A percentile compares a stretch with the other conserved stretches of the same genome.
Evolutionary conservation across 176 grass and related monocot genomes (phyloP).

Genomic region (Coix lacrymajobi): DNA sequence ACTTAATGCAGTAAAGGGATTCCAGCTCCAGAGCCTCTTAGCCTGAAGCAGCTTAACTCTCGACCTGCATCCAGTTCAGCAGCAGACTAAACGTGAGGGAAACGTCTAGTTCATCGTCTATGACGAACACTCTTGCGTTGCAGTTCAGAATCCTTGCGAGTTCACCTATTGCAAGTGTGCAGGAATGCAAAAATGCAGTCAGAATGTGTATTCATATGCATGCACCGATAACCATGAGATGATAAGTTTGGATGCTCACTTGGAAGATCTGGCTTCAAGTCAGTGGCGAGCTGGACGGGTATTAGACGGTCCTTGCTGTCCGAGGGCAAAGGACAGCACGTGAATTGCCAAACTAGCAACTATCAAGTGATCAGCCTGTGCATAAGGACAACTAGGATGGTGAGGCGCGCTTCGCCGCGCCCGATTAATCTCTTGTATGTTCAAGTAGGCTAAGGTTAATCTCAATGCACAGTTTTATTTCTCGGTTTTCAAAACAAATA

Average conservation of each 20-base stretch:
- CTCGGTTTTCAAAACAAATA: no score
- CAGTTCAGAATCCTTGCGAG: constrained; percentile 56
- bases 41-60: no score
- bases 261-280: constrained; percentile 78
- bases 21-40: no score
- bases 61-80: no score
- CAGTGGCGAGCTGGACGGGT: constrained; percentile 60
- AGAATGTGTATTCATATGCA: neutral
- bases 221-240: neutral
- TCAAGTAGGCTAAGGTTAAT: no score
- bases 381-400: neutral
- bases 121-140: constrained; percentile 63
- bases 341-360: constrained; percentile 78
- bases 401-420: no score
- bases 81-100: no score
- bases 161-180: constrained; percentile 40
- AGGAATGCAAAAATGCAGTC: neutral
- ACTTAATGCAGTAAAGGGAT: no score
- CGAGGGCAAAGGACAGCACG: constrained; percentile 52
- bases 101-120: constrained; percentile 67
- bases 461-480: no score
- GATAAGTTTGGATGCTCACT: constrained; percentile 24
- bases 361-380: constrained; percentile 63
- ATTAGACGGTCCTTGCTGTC: constrained; percentile 35
- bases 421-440: no score